Conservation (phyloP, 176 grass and related monocot species). For the Dactylis glomerata region DNA sequence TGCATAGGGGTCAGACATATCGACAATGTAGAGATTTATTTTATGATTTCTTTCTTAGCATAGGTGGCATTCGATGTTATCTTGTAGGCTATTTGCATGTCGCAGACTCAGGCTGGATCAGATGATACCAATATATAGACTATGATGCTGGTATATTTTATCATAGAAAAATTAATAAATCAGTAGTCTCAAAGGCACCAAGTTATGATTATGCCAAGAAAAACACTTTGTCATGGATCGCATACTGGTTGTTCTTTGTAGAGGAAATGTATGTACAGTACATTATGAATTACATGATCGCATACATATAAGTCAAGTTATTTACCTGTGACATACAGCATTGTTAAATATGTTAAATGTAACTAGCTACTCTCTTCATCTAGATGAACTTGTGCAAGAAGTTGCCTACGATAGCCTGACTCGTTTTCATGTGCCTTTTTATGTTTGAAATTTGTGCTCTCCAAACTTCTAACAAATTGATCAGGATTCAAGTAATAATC, state of each 20-base stretch:
- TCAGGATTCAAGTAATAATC: background rate
- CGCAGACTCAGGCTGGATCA: background rate
- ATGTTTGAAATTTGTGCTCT: background rate
- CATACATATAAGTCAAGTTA: background rate
- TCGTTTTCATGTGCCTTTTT: background rate
- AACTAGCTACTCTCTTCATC: background rate
- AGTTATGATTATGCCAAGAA: background rate
- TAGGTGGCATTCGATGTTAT: background rate
- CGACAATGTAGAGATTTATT: background rate
- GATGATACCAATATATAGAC: background rate
- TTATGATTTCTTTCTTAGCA: background rate
- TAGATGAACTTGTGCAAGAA: background rate
- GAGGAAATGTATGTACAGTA: background rate
- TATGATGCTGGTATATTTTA: background rate
- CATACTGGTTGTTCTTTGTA: background rate
- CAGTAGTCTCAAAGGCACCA: background rate
- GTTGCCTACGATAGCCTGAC: background rate
- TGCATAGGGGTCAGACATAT: background rate
- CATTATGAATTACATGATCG: constrained; percentile 4
- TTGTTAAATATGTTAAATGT: background rate
- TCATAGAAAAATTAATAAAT: background rate
- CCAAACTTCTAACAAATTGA: background rate
- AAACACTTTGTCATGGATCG: background rate
- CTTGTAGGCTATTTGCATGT: background rate
- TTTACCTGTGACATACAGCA: constrained; percentile 10